phyloP scores from a whole-genome alignment of 257 asterid genomes.

The Solanum chilense region DNA sequence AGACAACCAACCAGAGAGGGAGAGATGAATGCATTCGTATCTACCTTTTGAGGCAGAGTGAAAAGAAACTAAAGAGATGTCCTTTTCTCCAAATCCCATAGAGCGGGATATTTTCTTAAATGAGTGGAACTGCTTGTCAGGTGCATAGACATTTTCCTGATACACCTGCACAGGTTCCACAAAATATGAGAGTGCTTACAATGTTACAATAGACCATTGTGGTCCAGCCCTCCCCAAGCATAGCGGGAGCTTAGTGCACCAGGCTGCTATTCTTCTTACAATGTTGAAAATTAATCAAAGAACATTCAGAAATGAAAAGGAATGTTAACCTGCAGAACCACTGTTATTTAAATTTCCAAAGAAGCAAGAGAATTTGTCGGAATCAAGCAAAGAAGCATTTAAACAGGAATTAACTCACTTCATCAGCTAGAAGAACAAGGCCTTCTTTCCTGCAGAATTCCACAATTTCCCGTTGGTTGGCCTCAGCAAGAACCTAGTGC shows the following conservation, averaged over 20 bases:
- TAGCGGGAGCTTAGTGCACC: neutral
- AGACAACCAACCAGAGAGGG: neutral
- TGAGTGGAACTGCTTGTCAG: slow-evolving; percentile 86
- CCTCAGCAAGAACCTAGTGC: slow-evolving; percentile 41
- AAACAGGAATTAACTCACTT: slow-evolving; percentile 36
- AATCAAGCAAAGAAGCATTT: neutral
- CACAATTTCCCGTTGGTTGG: slow-evolving; percentile 71
- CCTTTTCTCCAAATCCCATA: slow-evolving; percentile 81
- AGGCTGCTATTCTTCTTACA: neutral
- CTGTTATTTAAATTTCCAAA: neutral
- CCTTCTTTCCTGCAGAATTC: slow-evolving; percentile 95
- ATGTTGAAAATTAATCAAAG: neutral
- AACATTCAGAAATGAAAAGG: neutral
- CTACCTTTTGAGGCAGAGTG: slow-evolving; percentile 93
- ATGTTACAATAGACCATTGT: neutral
- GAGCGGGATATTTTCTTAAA: slow-evolving; percentile 74
- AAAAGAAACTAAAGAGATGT: slow-evolving; percentile 77
- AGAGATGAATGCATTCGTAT: neutral
- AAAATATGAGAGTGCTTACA: neutral
- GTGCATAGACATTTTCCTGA: slow-evolving; percentile 81
- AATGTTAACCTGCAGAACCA: neutral
- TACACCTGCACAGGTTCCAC: slow-evolving; percentile 46
- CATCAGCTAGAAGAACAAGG: slow-evolving; percentile 95
- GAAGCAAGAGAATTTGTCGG: neutral
- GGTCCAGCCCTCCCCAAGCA: neutral